phyloP scores from a whole-genome alignment of 495 filamentous ascomycete species.

The Hypoxylon cercidicola region DNA sequence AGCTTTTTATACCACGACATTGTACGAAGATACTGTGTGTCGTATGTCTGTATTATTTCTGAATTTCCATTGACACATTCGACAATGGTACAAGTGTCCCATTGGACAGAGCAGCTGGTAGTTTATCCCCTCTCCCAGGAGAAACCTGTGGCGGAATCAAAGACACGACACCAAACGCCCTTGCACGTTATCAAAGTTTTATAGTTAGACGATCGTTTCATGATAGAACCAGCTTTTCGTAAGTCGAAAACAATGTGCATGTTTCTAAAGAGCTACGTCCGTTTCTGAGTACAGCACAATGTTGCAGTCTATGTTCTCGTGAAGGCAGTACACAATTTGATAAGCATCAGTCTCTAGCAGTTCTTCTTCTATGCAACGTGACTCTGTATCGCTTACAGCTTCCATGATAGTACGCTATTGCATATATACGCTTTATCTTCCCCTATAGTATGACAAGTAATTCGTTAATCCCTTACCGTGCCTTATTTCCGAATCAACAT shows the following conservation, averaged over 20 bases:
- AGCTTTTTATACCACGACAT: too few species aligned
- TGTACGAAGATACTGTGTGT: neutral
- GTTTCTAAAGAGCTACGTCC: too few species aligned
- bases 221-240: too few species aligned
- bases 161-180: neutral
- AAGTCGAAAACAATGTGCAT: too few species aligned
- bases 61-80: neutral
- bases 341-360: neutral
- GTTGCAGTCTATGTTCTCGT: neutral
- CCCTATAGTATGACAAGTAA: neutral
- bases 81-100: neutral
- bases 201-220: too few species aligned
- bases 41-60: neutral
- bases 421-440: neutral
- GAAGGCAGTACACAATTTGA: neutral
- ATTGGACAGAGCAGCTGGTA: neutral
- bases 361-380: neutral
- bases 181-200: neutral
- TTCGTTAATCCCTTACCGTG: too few species aligned
- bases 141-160: neutral
- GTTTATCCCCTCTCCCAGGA: neutral
- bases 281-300: too few species aligned
- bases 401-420: neutral
- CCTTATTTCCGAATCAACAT: too few species aligned
- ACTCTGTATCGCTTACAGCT: neutral